Evolutionary conservation across 768 basidiomycete species (phyloP).

Genomic region (Pleurotus citrinopileatus): DNA sequence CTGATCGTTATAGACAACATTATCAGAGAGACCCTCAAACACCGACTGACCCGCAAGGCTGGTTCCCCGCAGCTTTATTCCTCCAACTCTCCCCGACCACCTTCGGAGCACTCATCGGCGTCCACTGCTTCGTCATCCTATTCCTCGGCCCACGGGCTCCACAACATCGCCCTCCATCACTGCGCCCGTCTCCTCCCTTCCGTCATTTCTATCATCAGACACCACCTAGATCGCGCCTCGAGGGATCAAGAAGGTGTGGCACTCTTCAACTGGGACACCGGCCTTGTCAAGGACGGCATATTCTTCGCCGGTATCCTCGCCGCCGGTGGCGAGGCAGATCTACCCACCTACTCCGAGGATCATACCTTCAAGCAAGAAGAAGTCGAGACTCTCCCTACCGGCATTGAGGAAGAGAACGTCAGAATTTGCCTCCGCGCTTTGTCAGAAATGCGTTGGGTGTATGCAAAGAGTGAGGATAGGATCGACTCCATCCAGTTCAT

Average conservation of each 20-base stretch:
- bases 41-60: slow-evolving; percentile 37
- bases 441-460: slow-evolving; percentile 81
- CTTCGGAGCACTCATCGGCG: slow-evolving; percentile 39
- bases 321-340: slow-evolving; percentile 56
- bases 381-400: slow-evolving; percentile 18
- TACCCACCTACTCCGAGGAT: slow-evolving; percentile 30
- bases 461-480: slow-evolving; percentile 70
- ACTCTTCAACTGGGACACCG: slow-evolving; percentile 84
- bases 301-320: slow-evolving; percentile 83
- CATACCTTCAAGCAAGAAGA: slow-evolving; percentile 31
- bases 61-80: slow-evolving; percentile 32
- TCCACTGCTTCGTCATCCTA: slow-evolving; percentile 42
- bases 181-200: slow-evolving; percentile 50
- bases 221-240: slow-evolving; percentile 37
- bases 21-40: slow-evolving; percentile 79
- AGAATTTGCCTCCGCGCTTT: slow-evolving; percentile 70
- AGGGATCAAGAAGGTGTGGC: slow-evolving; percentile 29
- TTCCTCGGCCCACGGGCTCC: slow-evolving; percentile 43
- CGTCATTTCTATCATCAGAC: slow-evolving; percentile 49
- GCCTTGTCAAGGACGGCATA: slow-evolving; percentile 84
- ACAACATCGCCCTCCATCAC: slow-evolving; percentile 44
- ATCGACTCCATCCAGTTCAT: slow-evolving; percentile 57
- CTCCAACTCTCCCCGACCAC: slow-evolving; percentile 43
- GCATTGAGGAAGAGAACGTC: slow-evolving; percentile 43
- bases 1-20: slow-evolving; percentile 60